Percentiles rank a stretch among this genome's conserved stretches.
Conservation (phyloP, 768 basidiomycete species). For the Leccinum imitatum region DNA sequence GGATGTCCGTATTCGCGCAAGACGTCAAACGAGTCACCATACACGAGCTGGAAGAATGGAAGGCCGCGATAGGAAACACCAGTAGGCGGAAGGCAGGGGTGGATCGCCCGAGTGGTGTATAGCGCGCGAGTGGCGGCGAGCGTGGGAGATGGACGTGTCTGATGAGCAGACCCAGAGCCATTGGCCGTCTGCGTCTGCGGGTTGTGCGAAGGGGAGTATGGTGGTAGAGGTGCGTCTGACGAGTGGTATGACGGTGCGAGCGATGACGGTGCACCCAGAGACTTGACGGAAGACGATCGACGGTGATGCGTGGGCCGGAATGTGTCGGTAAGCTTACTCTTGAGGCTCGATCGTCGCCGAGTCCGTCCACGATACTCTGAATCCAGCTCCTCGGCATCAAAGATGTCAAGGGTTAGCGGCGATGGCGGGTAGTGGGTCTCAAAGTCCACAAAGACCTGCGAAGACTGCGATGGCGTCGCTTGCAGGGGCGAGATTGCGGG, state of each 20-base stretch:
- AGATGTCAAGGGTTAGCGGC: constrained; percentile 23
- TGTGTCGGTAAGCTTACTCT: constrained; percentile 33
- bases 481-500: constrained; percentile 34
- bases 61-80: constrained; percentile 68
- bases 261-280: constrained; percentile 32
- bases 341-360: constrained; percentile 32
- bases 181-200: constrained; percentile 14
- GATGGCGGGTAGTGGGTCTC: constrained; percentile 29
- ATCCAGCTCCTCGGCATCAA: constrained; percentile 28
- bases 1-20: constrained; percentile 80
- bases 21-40: constrained; percentile 64
- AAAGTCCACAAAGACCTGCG: constrained; percentile 28
- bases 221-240: constrained; percentile 22
- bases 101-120: constrained; percentile 68
- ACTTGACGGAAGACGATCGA: constrained; percentile 35
- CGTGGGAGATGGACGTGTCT: constrained; percentile 24
- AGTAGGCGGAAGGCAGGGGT: constrained; percentile 63
- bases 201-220: constrained; percentile 23
- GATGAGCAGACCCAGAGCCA: constrained; percentile 13
- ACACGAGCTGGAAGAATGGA: constrained; percentile 72
- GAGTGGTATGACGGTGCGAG: constrained; percentile 23
- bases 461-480: constrained; percentile 24
- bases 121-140: constrained; percentile 43
- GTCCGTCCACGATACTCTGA: constrained; percentile 27
- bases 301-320: constrained; percentile 34